phyloP scores from a whole-genome alignment of 148 eudicot genomes.

The Talinum fruticosum region DNA sequence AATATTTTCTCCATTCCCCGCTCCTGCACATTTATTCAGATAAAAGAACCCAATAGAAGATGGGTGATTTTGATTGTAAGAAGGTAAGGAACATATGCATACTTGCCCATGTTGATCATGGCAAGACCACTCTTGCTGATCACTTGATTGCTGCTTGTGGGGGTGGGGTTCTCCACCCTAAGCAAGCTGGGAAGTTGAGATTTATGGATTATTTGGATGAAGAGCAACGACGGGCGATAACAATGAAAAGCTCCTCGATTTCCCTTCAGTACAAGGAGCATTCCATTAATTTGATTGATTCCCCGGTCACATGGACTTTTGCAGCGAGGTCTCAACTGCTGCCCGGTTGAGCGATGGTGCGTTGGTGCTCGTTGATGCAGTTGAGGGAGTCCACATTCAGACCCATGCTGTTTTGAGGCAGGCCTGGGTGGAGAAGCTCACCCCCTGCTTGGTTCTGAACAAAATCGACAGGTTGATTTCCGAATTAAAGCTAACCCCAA shows the following conservation, averaged over 20 bases:
- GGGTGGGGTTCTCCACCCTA: no score
- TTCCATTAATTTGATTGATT: conserved; percentile 71
- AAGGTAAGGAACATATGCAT: conserved; percentile 85
- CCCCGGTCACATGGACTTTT: conserved; percentile 99
- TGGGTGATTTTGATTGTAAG: not conserved
- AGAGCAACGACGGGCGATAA: conserved; percentile 90
- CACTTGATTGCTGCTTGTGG: conserved; percentile 62
- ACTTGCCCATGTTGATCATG: conserved; percentile 95
- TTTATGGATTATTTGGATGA: no score
- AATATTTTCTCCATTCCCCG: no score
- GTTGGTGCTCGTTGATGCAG: conserved; percentile 14
- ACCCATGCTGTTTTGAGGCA: no score
- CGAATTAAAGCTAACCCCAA: conserved; percentile 72
- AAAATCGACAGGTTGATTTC: conserved; percentile 87
- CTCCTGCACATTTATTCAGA: no score
- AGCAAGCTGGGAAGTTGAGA: no score
- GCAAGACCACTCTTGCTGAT: conserved; percentile 91
- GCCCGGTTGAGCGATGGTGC: conserved; percentile 94
- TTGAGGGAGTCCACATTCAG: no score
- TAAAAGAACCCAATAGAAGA: no score
- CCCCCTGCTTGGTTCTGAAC: conserved; percentile 85
- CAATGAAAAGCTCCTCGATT: conserved; percentile 92
- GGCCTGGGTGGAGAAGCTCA: conserved; percentile 55
- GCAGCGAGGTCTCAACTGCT: conserved; percentile 94
- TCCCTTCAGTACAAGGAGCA: conserved; percentile 45